Evolutionary conservation across 2,329 filamentous ascomycete genomes (phyloP), one percentile per base, ranked within the genome.

Genomic region (Ilyonectria mors-panacis): DNA sequence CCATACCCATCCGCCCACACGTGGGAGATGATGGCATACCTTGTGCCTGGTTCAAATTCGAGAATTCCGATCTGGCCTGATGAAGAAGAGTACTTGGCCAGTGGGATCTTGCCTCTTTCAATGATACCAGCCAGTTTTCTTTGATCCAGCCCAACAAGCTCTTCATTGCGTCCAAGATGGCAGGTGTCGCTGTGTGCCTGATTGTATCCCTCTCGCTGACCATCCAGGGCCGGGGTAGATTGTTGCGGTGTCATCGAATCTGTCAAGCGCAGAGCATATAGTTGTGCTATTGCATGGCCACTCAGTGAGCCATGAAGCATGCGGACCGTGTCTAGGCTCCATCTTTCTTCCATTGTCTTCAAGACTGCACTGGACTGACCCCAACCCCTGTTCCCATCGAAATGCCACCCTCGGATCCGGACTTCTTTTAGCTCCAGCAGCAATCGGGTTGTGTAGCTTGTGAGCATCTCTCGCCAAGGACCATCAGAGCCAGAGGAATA

Each of bases 341-440:
- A 59, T 39, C 33, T 28, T 15, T 51, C 57, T 21, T 21, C 4
- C 42, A 45, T 45, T 21, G 12, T 35, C n/a, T 59, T 2, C 45
- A 51, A 3, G 2, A 59, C 45, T 6, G 45, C 45, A 6, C 15
- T 6, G 1, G 33, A 39, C 6, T 59, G 57, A 7, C 44, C 44
- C 57, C 42, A 59, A 28, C 57, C 57, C 17, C 45, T 26, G 21
- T 21, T 59, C 9, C 57, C 57, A 13, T 59, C 57, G 6, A 59
- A 39, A 30, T 59, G 30, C 45, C 57, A 42, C 3, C 57, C 33
- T 39, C 57, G 57, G 17, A 59, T 42, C 45, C 42, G 42, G 6
- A 21, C 12, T 9, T 42, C 39, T 9, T 42, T 42, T 7, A 42
- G 39, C n/a, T 45, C 42, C 19, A 45, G 42, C 7, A 45, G 19